Percentiles rank a stretch among this genome's conserved stretches.
phyloP scores from a whole-genome alignment of 106 monocot genomes.

The Allium sativum region DNA sequence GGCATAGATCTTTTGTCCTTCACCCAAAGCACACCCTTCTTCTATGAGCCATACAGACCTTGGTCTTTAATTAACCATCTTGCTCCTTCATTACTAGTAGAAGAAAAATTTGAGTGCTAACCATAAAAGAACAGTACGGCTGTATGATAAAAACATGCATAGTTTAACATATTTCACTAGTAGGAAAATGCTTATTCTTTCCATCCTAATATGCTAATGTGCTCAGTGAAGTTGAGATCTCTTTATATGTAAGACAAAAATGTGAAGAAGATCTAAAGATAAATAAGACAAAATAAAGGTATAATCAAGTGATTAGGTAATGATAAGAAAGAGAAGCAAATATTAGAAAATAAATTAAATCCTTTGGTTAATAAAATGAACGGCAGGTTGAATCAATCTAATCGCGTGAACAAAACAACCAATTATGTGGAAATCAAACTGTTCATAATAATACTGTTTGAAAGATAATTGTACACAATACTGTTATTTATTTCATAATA shows the following conservation, averaged over 20 bases:
- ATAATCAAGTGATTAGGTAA: too few relatives aligned
- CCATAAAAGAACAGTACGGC: not conserved
- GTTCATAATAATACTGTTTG: too few relatives aligned
- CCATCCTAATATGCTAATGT: slow-evolving; percentile 89
- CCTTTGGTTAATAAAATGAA: too few relatives aligned
- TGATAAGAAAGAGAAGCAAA: too few relatives aligned
- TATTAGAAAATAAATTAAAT: too few relatives aligned
- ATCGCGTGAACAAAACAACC: too few relatives aligned
- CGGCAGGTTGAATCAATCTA: too few relatives aligned
- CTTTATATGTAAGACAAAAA: slow-evolving; percentile 69
- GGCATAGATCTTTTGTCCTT: slow-evolving; percentile 89
- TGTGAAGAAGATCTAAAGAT: slow-evolving; percentile 77
- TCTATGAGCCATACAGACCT: slow-evolving; percentile 48
- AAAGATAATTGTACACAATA: too few relatives aligned
- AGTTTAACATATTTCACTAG: not conserved
- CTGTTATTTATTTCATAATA: too few relatives aligned
- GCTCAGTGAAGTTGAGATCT: slow-evolving; percentile 86
- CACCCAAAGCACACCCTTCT: slow-evolving; percentile 50
- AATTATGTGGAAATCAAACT: too few relatives aligned
- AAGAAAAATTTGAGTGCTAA: slow-evolving; percentile 9
- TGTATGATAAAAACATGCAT: not conserved
- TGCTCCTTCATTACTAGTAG: slow-evolving; percentile 72
- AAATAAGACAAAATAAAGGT: slow-evolving; percentile 1
- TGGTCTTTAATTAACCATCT: slow-evolving; percentile 87
- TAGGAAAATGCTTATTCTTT: slow-evolving; percentile 45